A percentile compares a stretch with the other conserved stretches of the same genome.
These are phyloP conservation scores for Aspergillus brunneoviolaceus DNA, from an alignment of 2,329 filamentous ascomycete species.

Conservation along the genomic window DNA sequence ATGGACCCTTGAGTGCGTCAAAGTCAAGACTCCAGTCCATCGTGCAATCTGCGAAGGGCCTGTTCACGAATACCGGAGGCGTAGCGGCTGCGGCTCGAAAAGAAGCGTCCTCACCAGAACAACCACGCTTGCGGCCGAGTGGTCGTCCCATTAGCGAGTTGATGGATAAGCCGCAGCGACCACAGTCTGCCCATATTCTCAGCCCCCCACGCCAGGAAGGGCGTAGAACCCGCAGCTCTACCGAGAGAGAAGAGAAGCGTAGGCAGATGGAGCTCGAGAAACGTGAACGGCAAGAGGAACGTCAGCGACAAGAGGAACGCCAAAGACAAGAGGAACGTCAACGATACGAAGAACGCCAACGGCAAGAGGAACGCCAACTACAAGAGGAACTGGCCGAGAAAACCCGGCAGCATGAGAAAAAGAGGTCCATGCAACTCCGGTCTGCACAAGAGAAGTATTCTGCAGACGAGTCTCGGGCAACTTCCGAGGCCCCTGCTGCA, in stretches of 20 bases:
- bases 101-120: constrained; percentile 51
- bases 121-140: constrained; percentile 29
- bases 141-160: constrained; percentile 28
- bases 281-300: no score
- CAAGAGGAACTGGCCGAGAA: constrained; percentile 35
- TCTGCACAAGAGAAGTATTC: constrained; percentile 33
- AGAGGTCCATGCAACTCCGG: constrained; percentile 32
- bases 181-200: constrained; percentile 23
- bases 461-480: constrained; percentile 31
- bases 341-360: no score
- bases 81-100: constrained; percentile 59
- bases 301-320: no score
- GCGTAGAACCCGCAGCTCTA: constrained; percentile 59
- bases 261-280: constrained; percentile 34
- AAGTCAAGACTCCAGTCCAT: constrained; percentile 92
- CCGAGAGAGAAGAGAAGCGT: constrained; percentile 52
- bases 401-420: constrained; percentile 33
- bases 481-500: constrained; percentile 15
- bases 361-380: constrained; percentile 30
- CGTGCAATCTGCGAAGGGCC: constrained; percentile 79
- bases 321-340: no score
- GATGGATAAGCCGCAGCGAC: constrained; percentile 17
- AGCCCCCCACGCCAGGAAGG: constrained; percentile 39
- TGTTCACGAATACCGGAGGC: constrained; percentile 73
- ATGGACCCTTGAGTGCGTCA: constrained; percentile 84